Percentiles rank a stretch among this genome's conserved stretches.
Conservation (phyloP, 441 rosid species). For the Aquilaria agallochum region DNA sequence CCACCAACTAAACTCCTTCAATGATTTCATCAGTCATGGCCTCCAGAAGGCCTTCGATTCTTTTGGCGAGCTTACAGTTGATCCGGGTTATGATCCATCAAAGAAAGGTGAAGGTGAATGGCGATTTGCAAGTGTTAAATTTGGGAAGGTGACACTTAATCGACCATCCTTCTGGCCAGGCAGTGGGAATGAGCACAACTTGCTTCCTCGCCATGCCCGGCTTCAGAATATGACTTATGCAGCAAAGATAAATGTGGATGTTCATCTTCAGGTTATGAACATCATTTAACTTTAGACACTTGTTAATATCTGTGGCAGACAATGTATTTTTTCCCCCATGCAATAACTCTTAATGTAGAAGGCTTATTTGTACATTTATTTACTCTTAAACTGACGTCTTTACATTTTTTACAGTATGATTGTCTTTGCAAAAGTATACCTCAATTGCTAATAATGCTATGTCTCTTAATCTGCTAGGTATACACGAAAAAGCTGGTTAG, state of each 20-base stretch:
- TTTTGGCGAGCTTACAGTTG: constrained; percentile 53
- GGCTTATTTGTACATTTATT: not conserved
- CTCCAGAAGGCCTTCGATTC: constrained; percentile 59
- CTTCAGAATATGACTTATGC: constrained; percentile 94
- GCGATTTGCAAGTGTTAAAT: constrained; percentile 51
- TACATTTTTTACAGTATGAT: not conserved
- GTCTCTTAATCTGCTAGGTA: constrained; percentile 39
- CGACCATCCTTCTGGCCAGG: constrained; percentile 48
- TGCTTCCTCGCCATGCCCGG: constrained; percentile 76
- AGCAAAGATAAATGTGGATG: constrained; percentile 54
- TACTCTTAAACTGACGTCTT: not conserved
- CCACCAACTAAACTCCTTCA: constrained; percentile 82
- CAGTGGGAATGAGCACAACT: constrained; percentile 33
- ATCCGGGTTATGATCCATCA: constrained; percentile 66
- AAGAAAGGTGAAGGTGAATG: constrained; percentile 66
- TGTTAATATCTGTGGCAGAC: not conserved
- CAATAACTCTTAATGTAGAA: not conserved
- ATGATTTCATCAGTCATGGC: constrained; percentile 58
- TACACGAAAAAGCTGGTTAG: constrained; percentile 37
- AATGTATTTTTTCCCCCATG: not conserved
- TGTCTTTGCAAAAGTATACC: no score
- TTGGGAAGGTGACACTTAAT: constrained; percentile 59
- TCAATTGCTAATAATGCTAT: not conserved
- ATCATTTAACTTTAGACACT: not conserved
- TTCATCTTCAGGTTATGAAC: constrained; percentile 58